Evolutionary conservation across 1,139 yeast species (phyloP).

Genomic region (Scheffersomyces parashehatae): DNA sequence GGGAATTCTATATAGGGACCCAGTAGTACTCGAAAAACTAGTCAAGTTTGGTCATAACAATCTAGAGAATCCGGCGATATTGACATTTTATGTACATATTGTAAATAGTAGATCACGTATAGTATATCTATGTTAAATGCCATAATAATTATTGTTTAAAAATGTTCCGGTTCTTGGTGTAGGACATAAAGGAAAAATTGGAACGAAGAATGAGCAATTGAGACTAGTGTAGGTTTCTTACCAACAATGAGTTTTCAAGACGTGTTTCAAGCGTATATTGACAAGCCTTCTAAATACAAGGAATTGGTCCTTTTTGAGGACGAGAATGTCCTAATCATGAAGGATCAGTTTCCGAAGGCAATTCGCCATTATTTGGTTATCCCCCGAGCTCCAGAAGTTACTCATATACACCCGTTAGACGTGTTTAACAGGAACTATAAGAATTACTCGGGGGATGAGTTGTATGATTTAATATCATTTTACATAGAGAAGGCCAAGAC

Average conservation of each 20-base stretch:
- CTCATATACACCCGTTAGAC: constrained; percentile 52
- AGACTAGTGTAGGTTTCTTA: neutral
- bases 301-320: constrained; percentile 43
- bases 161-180: too few species aligned
- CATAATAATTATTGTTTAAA: too few species aligned
- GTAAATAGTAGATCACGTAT: too few species aligned
- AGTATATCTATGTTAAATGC: too few species aligned
- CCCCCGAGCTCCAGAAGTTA: constrained; percentile 47
- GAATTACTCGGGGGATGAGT: constrained; percentile 16
- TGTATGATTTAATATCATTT: constrained; percentile 29
- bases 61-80: too few species aligned
- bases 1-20: neutral
- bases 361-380: constrained; percentile 59
- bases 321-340: constrained; percentile 54
- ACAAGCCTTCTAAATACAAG: constrained; percentile 22
- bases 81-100: too few species aligned
- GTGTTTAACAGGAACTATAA: constrained; percentile 41
- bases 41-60: too few species aligned
- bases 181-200: too few species aligned
- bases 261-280: constrained; percentile 36
- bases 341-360: constrained; percentile 68
- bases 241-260: constrained; percentile 34
- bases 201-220: too few species aligned
- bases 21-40: too few species aligned
- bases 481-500: constrained; percentile 48